Percentiles rank a stretch among this genome's conserved stretches.
These are phyloP conservation scores for Cercis canadensis DNA, from an alignment of 306 rosid species.

Conservation along the genomic window DNA sequence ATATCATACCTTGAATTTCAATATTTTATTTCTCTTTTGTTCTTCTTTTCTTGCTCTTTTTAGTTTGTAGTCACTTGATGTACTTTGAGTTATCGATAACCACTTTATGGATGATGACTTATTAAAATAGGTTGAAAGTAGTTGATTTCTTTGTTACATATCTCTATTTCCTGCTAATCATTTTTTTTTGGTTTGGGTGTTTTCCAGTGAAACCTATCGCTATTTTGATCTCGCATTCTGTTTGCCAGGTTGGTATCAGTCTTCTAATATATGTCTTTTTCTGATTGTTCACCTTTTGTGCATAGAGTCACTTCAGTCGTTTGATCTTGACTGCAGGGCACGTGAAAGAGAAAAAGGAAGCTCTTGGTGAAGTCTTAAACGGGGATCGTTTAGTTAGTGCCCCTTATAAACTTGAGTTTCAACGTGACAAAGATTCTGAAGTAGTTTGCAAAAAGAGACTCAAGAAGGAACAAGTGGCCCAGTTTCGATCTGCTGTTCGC, in stretches of 20 bases:
- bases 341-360: conserved; percentile 81
- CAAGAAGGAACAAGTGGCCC: conserved; percentile 61
- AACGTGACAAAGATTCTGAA: conserved; percentile 56
- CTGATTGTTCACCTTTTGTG: no score
- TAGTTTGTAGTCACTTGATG: neutral
- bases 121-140: neutral
- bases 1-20: no score
- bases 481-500: conserved; percentile 66
- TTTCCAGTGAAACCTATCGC: conserved; percentile 41
- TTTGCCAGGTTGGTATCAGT: conserved; percentile 59
- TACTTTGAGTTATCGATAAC: neutral
- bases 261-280: neutral
- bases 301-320: neutral
- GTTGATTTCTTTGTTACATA: neutral
- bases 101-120: neutral
- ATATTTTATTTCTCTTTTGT: no score
- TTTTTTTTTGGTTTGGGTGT: neutral
- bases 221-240: conserved; percentile 89
- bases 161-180: neutral
- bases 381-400: conserved; percentile 92
- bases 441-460: conserved; percentile 61
- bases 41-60: no score
- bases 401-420: conserved; percentile 78
- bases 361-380: conserved; percentile 86
- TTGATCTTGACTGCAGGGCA: conserved; percentile 49